Evolutionary conservation across 2,329 filamentous ascomycete species (phyloP), one percentile per base, ranked within the genome.

Genomic region (Alternaria gaisen): DNA sequence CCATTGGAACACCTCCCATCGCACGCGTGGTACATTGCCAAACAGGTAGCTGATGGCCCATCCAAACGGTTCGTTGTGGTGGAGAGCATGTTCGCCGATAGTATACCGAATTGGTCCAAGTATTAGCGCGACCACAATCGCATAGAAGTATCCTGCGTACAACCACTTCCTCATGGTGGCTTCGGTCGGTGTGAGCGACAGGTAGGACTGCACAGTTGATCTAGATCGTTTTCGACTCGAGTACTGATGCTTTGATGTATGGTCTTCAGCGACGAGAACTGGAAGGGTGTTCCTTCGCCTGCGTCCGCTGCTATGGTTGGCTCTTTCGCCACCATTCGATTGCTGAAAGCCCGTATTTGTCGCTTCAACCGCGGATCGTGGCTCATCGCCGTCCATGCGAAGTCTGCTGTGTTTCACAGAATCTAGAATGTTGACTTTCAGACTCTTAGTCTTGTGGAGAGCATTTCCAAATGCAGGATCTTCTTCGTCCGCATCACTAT

Each of bases 11-110:
- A 94, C 86, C 75, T 90, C 85, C 75, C 90, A 89, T 24, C 93
- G 86, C 67, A 97, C 88, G 72, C 83, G 84, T 0, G 87, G 84
- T 11, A 94, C 75, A 69, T 97, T 91, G 12, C 94, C 94, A 63
- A 98, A 87, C 3, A 97, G 81, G 77, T 99, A 99, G 2, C 92
- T 90, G 11, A 97, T 79, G 0, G 93, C 94, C 95, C 95, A 99
- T 3, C 94, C 92, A 44, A 99, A 87, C 0, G 95, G 93, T 70
- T 99, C 95, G 53, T 88, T 82, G 16, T 87, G 88, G 34, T 85
- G 73, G 1, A 99, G 83, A 14, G 93, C 93, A 63, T 86, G 83
- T 43, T 81, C 79, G 40, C 85, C 80, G 51, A 98, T 87, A 67
- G 92, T 91, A 3, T 83, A 82, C 55, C 93, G 87, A 28, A 98